Evolutionary conservation across 2,329 filamentous ascomycete genomes (phyloP).

Genomic region (Polychaeton citri): DNA sequence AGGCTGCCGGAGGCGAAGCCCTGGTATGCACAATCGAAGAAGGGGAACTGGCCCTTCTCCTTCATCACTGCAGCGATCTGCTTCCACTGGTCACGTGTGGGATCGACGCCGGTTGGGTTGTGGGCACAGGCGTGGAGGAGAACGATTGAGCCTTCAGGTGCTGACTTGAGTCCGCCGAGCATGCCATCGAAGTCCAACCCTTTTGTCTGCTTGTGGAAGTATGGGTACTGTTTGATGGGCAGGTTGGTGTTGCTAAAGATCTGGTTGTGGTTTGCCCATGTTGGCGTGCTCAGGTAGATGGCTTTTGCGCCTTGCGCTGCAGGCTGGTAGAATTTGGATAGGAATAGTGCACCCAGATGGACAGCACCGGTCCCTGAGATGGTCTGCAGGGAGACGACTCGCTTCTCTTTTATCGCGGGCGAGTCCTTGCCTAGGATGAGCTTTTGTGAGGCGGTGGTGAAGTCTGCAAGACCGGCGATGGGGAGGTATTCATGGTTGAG

Average conservation of each 20-base stretch:
- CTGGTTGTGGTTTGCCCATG: constrained; percentile 98
- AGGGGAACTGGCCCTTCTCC: constrained; percentile 77
- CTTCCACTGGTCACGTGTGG: constrained; percentile 87
- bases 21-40: constrained; percentile 97
- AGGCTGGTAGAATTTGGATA: constrained; percentile 71
- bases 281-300: constrained; percentile 86
- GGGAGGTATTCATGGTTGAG: constrained; percentile 98
- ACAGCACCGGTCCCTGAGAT: constrained; percentile 95
- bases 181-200: constrained; percentile 88
- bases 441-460: constrained; percentile 83
- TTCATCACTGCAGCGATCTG: constrained; percentile 68
- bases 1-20: constrained; percentile 92
- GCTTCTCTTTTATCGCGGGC: constrained; percentile 71
- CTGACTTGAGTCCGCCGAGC: constrained; percentile 54
- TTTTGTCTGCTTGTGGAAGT: constrained; percentile 80
- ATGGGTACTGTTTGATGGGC: constrained; percentile 71
- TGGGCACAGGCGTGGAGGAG: constrained; percentile 92
- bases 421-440: constrained; percentile 71
- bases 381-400: constrained; percentile 72
- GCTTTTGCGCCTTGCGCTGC: constrained; percentile 47
- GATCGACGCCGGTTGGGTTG: constrained; percentile 96
- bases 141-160: constrained; percentile 70
- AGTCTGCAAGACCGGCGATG: constrained; percentile 74
- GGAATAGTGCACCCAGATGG: constrained; percentile 86
- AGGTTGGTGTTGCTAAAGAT: constrained; percentile 89